phyloP scores from a whole-genome alignment of 306 rosid genomes.

The Oxytropis ochrocephala region DNA sequence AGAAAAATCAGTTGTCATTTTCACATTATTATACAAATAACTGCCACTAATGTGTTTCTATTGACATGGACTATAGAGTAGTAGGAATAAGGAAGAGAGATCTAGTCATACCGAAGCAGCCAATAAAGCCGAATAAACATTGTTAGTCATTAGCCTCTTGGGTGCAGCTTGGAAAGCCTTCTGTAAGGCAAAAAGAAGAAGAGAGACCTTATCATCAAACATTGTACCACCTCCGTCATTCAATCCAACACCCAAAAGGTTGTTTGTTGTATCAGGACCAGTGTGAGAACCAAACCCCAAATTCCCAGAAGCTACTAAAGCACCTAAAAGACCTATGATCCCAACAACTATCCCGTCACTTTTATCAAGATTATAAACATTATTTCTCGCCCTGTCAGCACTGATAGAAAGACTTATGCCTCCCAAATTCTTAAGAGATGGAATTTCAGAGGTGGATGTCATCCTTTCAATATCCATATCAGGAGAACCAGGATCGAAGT shows the following conservation, averaged over 20 bases:
- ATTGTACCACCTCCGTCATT: constrained; percentile 75
- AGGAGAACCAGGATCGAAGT: constrained; percentile 37
- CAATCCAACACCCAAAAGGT: constrained; percentile 60
- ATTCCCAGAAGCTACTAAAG: constrained; percentile 82
- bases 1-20: background rate
- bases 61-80: background rate
- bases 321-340: constrained; percentile 77
- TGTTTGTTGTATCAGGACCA: constrained; percentile 51
- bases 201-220: constrained; percentile 93
- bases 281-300: constrained; percentile 50
- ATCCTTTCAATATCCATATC: constrained; percentile 39
- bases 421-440: constrained; percentile 63
- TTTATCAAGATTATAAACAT: constrained; percentile 83
- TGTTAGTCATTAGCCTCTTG: constrained; percentile 74
- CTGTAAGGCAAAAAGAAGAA: constrained; percentile 82
- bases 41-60: background rate
- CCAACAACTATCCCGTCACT: constrained; percentile 89
- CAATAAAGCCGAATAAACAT: constrained; percentile 71
- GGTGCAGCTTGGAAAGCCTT: constrained; percentile 96
- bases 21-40: background rate
- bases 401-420: constrained; percentile 87
- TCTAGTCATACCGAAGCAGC: constrained; percentile 82
- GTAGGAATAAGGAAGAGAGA: constrained; percentile 11
- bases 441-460: constrained; percentile 50
- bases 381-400: constrained; percentile 92